Percentiles rank a stretch among this genome's conserved stretches.
These are phyloP conservation scores for Astragalus glycyphyllos DNA, from an alignment of 306 rosid species.

Conservation along the genomic window DNA sequence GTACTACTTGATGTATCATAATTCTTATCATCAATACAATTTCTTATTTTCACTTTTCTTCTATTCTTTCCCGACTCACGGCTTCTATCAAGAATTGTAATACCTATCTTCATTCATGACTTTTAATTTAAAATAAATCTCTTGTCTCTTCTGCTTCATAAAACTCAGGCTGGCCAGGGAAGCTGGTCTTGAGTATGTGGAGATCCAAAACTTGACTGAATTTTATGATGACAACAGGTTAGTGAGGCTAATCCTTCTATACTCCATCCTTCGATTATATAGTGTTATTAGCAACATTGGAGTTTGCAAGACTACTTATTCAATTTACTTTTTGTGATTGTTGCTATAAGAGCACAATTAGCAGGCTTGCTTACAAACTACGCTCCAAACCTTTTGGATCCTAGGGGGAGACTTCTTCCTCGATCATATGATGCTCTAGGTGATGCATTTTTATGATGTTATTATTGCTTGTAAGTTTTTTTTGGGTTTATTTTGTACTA, in stretches of 20 bases:
- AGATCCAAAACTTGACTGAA: constrained; percentile 92
- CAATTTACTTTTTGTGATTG: constrained; percentile 29
- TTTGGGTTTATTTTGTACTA: constrained; percentile 25
- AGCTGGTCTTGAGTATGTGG: constrained; percentile 95
- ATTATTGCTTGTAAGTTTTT: constrained; percentile 5
- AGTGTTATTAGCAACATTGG: constrained; percentile 23
- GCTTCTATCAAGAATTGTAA: no score
- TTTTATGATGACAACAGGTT: constrained; percentile 97
- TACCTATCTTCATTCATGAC: constrained; percentile 12
- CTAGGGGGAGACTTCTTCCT: constrained; percentile 93
- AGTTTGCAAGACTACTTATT: constrained; percentile 39
- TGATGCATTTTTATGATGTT: constrained; percentile 46
- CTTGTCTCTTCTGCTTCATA: constrained; percentile 34
- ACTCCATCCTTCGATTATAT: constrained; percentile 31
- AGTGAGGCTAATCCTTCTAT: constrained; percentile 26
- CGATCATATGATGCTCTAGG: constrained; percentile 88
- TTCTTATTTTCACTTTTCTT: no score
- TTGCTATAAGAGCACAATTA: constrained; percentile 72
- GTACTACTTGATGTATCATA: no score
- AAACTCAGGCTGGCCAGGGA: constrained; percentile 89
- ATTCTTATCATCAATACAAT: no score
- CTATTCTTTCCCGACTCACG: no score
- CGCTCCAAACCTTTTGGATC: constrained; percentile 80
- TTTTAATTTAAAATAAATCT: constrained; percentile 16
- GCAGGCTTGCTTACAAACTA: constrained; percentile 69